Base-by-base conservation (phyloP, 192 early-diverging fungal genomes). In the Gaertneriomyces semiglobifer region DNA sequence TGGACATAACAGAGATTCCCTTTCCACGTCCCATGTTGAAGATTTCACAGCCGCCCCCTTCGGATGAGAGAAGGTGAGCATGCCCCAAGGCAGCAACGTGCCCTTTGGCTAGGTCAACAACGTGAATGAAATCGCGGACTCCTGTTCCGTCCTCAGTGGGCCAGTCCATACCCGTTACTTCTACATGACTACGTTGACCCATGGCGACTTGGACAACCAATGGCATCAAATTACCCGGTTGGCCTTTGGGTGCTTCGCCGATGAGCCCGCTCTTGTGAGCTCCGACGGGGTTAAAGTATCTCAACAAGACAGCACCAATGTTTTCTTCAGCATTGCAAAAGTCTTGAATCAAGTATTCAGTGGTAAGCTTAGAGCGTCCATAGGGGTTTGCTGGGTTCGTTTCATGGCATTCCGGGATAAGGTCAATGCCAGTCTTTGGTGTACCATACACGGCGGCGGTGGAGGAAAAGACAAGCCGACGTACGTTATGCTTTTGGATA, bases 211-310 rank as follows among this genome's bases (percentile, higher is more conserved):
- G 91, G 18, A 83, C 78, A 0, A 95, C 76, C 66, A 88, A 90
- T 5, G 93, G 92, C 78, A 95, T 87, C 41, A 95, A 78, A 71
- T 95, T 92, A 73, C 90, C 92, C 40, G 91, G 90, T 51, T 84
- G 78, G 53, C 87, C 92, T 62, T 80, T 79, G 5, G 76, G 77
- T 71, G 92, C 88, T 66, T 95, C 93, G 40, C 93, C 93, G 76
- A 95, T 93, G 47, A 82, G 72, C 50, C 93, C 93, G 44, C 86
- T 86, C 44, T 81, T 79, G 76, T 95, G 91, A 1, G 93, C 92
- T 44, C 93, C 92, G 0, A 88, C 84, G 40, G 93, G 89, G 79
- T 95, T 95, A 60, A 95, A 95, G 74, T 92, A 95, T 12, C 94
- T 73, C 14, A 72, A 58, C 6, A 74, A 20, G 12, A 38, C 55